Base-by-base conservation (phyloP, 768 basidiomycete genomes). In the Punctularia strigosozonata region DNA sequence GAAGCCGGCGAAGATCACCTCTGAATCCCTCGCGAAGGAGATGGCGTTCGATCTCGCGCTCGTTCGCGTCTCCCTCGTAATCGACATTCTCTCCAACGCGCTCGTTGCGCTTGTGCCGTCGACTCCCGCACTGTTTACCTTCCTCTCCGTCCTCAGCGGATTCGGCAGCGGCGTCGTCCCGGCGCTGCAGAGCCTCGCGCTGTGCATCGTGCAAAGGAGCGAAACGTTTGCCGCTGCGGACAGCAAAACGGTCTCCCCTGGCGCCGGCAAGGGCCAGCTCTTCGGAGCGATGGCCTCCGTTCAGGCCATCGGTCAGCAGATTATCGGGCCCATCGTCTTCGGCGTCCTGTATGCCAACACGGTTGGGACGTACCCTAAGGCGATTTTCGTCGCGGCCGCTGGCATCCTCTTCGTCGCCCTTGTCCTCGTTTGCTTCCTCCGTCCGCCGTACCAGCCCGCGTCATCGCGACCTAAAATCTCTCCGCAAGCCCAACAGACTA, bases 201-300 rank as follows among this genome's bases (percentile, higher is more conserved):
- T 86, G 4, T 80, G 73, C 47, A 64, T 82, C n/a, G 44, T 72
- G n/a, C 63, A 66, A 42, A 49, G 44, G 40, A 43, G 36, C 31
- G 53, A n/a, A n/a, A n/a, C n/a, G n/a, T n/a, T n/a, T n/a, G 18
- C 20, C 10, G 8, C 10, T 8, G 33, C 13, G 8, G 10, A 28
- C 15, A 15, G 26, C 26, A 8, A 52, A 25, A 56, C 60, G 17
- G 65, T 71, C 43, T 63, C 65, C 5, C 52, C 49, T 21, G 52
- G 59, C 26, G 47, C 50, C 23, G 55, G 55, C 5, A 44, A 51
- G 1, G 84, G 83, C 0, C 66, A 73, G 17, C 50, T 87, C 25
- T 83, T 87, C 39, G 82, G 82, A 12, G 80, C 80, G 1, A 61
- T 86, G 40, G 76, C 80, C 2, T 71, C 82, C 13, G 52, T 86